Evolutionary conservation across 768 basidiomycete genomes (phyloP), one percentile per base, ranked within the genome.

Genomic region (Leucocoprinus leucothites): DNA sequence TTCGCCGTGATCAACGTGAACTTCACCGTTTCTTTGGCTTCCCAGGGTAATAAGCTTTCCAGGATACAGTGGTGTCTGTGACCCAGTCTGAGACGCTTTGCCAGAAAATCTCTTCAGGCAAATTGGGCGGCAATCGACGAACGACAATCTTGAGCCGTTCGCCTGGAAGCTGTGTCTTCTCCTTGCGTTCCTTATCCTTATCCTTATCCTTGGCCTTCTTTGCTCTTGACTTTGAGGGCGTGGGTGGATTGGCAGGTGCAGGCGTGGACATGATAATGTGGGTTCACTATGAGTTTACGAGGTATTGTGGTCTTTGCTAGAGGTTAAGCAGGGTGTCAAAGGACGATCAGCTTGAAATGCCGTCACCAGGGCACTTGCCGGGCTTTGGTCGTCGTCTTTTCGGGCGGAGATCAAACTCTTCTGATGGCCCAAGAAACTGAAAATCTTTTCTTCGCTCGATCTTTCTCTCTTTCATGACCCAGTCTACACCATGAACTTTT

Each of bases 21-120:
- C 77, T 46, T 63, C n/a, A 91, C 89, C 83, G 79, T 65, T 84
- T 88, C 63, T 80, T 77, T 57, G 83, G 64, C 71, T 91, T 91
- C 9, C 91, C 90, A 1, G 76, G 77, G 62, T 77, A 78, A 63
- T 79, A 92, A 1, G 69, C 61, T 66, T 82, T 89, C 89, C 87
- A 93, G 9, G 70, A 64, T 7, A 80, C 71, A 0, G 86, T 82
- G 34, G 92, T 86, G 16, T 89, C 86, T 1, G 82, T 77, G 14
- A 94, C 87, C 94, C 95, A 98, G 1, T 76, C 66, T 50, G 85
- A 77, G 2, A 94, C 92, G 58, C 90, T 92, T 63, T 88, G 84
- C 96, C 96, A 99, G 71, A 99, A 98, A 51, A 97, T 72, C 1
- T 84, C 84, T 62, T 94, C 94, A 3, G 96, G 96, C 2, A 99